Conservation (phyloP, 2,329 filamentous ascomycete species). For the Lecanicillium sp. region DNA sequence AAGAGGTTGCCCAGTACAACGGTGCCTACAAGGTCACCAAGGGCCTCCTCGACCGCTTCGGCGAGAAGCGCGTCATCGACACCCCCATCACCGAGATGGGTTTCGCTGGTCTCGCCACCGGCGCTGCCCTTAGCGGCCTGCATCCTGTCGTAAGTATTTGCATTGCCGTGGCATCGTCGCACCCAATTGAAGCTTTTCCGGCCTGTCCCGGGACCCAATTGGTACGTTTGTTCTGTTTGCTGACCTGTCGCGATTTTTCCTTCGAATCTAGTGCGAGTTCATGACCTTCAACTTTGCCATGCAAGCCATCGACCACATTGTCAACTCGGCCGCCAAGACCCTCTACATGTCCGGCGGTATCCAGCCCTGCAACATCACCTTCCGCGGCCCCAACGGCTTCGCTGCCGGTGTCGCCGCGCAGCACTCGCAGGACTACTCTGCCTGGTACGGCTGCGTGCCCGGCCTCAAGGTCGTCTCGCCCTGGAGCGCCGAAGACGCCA, state of each 20-base stretch:
- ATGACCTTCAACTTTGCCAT: conserved; percentile 99
- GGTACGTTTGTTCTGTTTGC: neutral
- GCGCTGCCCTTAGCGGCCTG: conserved; percentile 88
- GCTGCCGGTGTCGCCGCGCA: conserved; percentile 91
- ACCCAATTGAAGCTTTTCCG: neutral
- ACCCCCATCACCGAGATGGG: conserved; percentile 97
- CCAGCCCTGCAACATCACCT: conserved; percentile 99
- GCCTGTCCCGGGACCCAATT: neutral
- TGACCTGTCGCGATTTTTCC: no score
- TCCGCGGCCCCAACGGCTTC: conserved; percentile 98
- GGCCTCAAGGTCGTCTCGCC: conserved; percentile 95
- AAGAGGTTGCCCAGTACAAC: conserved; percentile 99
- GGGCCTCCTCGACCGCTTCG: conserved; percentile 92
- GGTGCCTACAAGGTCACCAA: conserved; percentile 99
- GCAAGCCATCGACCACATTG: conserved; percentile 99
- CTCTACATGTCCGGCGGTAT: conserved; percentile 99
- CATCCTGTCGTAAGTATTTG: conserved; percentile 73
- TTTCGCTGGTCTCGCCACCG: conserved; percentile 88
- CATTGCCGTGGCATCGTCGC: neutral
- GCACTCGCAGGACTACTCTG: conserved; percentile 97
- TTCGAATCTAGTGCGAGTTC: conserved; percentile 73
- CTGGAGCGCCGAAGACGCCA: conserved; percentile 96
- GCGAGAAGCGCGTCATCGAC: conserved; percentile 95
- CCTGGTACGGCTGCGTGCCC: conserved; percentile 98
- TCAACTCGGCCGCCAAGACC: conserved; percentile 98